Base-by-base conservation (phyloP, 1,284 basidiomycete species). In the Phenoliferia sp. region DNA sequence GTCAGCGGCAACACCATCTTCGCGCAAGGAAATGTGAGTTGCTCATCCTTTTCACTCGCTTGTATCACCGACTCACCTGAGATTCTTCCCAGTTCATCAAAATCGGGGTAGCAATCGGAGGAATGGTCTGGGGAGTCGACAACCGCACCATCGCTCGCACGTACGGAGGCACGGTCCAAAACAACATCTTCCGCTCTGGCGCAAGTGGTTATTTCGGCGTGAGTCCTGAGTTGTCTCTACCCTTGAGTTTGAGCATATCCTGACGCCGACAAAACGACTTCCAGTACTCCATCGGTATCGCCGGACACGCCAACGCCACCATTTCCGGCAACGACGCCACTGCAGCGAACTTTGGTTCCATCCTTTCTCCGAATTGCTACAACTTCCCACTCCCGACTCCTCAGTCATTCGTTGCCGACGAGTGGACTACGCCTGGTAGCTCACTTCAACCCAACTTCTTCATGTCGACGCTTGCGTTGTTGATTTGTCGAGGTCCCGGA, bases 1-100 rank as follows among this genome's bases (percentile, higher is more conserved):
- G 89, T 93, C 19, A 83, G 83, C 59, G 83, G 88, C 76, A 94
- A 94, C 76, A 82, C 77, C 22, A 87, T 76, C 39, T 83, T 77
- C n/a, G 69, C 75, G 12, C 22, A 44, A 12, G 22, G 39, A 12
- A 44, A 44, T 22, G 39, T 44, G 39, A 44, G 39, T 44, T 12
- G 12, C 39, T n/a, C n/a, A n/a, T n/a, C n/a, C n/a, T n/a, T n/a
- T n/a, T n/a, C n/a, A n/a, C n/a, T n/a, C n/a, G n/a, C n/a, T n/a
- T n/a, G n/a, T n/a, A n/a, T n/a, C n/a, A n/a, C n/a, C n/a, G n/a
- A n/a, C n/a, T n/a, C n/a, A n/a, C 22, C 22, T 12, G 12, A 12
- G 12, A 22, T 22, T 44, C 22, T 22, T 22, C 39, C 12, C 12
- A 62, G 7, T 75, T 79, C 35, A 81, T 83, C 68, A 78, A 82